Base-by-base conservation (phyloP, 805 yeast species). In the Starmerella vaccinii region DNA sequence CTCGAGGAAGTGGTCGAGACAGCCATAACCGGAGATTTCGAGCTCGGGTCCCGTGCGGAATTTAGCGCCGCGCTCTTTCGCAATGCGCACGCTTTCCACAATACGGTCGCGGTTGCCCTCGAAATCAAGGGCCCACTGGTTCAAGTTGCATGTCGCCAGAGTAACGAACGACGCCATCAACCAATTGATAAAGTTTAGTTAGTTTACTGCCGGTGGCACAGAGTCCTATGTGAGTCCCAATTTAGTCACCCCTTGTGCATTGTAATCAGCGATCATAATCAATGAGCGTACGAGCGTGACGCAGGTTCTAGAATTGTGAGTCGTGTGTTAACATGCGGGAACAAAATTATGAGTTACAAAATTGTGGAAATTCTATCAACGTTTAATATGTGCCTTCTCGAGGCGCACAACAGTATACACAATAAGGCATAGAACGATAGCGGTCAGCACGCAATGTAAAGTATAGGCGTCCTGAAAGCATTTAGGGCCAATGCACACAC, bases 111-210 rank as follows among this genome's bases (percentile, higher is more conserved):
- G 75, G 67, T 92, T 92, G 5, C 98, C 99, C 66, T 90, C 97
- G 66, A 87, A 92, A 65, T 92, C 99, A 49, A 92, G 73, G 0
- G 98, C 96, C 99, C 99, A 92, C 75, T 92, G 99, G 70, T 92
- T 92, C 57, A 92, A 74, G 61, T 89, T 87, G 68, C 97, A 90
- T 1, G 97, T 89, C 1, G 97, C 89, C 33, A 90, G 71, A 0
- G 97, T 90, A 44, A 89, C 80, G 51, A 83, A 75, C 49, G 86
- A 92, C 0, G 94, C 89, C 96, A 89, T 89, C 15, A n/a, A n/a
- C n/a, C n/a, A n/a, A n/a, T n/a, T n/a, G n/a, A n/a, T n/a, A n/a
- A n/a, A n/a, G 24, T 29, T 24, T 21, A 9, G 16, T 26, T 15
- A 30, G 5, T 30, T 10, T 15, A 30, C 5, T 8, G 12, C 4